Percentiles rank a stretch among this genome's conserved stretches.
phyloP scores from a whole-genome alignment of 164 flowering plant species.

The Sedum album region DNA sequence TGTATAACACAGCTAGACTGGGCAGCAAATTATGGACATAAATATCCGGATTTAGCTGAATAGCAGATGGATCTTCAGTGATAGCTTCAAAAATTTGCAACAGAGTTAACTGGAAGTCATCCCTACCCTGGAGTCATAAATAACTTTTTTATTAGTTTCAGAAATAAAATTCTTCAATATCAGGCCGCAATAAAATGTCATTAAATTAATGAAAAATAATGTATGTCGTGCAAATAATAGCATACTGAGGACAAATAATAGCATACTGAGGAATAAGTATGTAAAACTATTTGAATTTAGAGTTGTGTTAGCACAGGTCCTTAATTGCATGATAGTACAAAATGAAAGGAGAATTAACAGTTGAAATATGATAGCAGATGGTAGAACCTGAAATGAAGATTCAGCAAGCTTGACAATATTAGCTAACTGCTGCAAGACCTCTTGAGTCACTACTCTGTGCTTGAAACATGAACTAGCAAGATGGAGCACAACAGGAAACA shows the following conservation, averaged over 20 bases:
- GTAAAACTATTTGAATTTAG: background rate
- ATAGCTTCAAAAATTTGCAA: conserved; percentile 72
- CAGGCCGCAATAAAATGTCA: background rate
- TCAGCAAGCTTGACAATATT: conserved; percentile 61
- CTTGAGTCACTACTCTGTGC: conserved; percentile 45
- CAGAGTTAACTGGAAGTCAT: conserved; percentile 88
- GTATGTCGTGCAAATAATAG: background rate
- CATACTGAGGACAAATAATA: background rate
- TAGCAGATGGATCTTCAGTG: conserved; percentile 54
- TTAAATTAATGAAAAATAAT: background rate
- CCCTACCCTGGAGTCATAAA: conserved; percentile 65
- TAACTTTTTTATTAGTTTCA: background rate
- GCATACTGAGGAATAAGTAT: background rate
- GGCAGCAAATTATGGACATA: conserved; percentile 61
- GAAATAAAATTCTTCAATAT: background rate
- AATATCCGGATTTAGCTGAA: conserved; percentile 42
- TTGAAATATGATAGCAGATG: background rate
- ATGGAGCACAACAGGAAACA: conserved; percentile 84
- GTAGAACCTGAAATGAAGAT: conserved; percentile 74
- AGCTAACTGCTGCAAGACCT: conserved; percentile 74
- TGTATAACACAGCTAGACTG: conserved; percentile 65
- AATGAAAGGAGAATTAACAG: background rate
- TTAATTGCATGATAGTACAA: background rate
- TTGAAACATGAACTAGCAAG: conserved; percentile 77
- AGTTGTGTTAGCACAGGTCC: background rate